Evolutionary conservation across 495 filamentous ascomycete genomes (phyloP).

Genomic region (Neurospora sp.): DNA sequence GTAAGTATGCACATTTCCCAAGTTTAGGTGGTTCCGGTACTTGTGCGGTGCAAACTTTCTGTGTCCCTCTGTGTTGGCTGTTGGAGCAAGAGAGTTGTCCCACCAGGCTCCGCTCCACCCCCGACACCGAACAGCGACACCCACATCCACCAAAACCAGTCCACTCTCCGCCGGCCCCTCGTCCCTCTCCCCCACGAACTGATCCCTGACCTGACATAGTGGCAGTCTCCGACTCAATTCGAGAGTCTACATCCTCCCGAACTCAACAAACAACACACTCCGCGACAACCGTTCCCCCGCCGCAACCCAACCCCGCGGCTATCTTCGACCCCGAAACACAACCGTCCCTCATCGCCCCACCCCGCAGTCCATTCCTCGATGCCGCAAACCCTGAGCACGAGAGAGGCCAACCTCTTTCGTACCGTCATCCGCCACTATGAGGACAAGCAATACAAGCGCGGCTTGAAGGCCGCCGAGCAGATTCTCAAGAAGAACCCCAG

Average conservation of each 20-base stretch:
- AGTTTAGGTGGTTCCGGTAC: background rate
- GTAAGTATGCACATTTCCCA: background rate
- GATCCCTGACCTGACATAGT: background rate
- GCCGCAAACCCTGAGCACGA: conserved; percentile 75
- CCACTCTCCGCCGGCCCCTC: background rate
- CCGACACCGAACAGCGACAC: background rate
- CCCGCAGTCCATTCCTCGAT: conserved; percentile 32
- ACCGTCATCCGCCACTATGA: conserved; percentile 93
- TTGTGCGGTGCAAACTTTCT: background rate
- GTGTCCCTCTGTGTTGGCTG: background rate
- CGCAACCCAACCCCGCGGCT: background rate
- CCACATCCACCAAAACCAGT: background rate
- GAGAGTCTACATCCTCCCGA: background rate
- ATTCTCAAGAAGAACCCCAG: conserved; percentile 88
- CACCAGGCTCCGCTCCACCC: background rate
- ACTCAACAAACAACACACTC: background rate
- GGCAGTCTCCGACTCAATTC: background rate
- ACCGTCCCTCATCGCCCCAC: background rate
- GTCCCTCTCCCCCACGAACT: background rate
- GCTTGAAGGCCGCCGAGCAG: conserved; percentile 86
- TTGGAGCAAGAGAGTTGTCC: background rate
- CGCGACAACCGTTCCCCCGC: background rate
- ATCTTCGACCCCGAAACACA: background rate
- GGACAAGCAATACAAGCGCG: conserved; percentile 97
- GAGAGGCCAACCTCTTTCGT: conserved; percentile 88